phyloP scores from a whole-genome alignment of 2,329 filamentous ascomycete species.

The Alternaria infectoria region DNA sequence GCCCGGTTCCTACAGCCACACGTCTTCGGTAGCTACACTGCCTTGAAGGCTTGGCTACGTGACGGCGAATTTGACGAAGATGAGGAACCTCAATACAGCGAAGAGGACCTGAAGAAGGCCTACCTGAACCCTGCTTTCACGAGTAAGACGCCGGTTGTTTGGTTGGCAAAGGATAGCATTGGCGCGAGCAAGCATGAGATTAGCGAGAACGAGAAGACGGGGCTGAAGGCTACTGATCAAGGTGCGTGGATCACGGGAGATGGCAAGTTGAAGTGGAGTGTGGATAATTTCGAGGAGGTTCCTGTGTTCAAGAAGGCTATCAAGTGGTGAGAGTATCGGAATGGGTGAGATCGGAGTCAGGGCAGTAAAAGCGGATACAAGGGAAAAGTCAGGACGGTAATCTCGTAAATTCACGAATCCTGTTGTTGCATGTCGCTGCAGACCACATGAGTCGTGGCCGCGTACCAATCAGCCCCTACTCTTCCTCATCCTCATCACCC shows the following conservation, averaged over 20 bases:
- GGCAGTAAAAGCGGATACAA: neutral
- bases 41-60: constrained; percentile 42
- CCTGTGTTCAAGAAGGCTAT: constrained; percentile 41
- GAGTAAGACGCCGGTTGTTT: constrained; percentile 42
- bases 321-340: constrained; percentile 28
- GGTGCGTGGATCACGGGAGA: constrained; percentile 45
- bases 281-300: constrained; percentile 39
- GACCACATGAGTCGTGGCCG: neutral
- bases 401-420: neutral
- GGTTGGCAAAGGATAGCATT: constrained; percentile 42
- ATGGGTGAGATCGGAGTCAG: neutral
- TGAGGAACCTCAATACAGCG: constrained; percentile 40
- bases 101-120: constrained; percentile 43
- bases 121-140: constrained; percentile 45
- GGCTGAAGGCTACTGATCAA: constrained; percentile 37
- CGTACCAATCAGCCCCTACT: neutral
- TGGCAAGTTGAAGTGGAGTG: constrained; percentile 37
- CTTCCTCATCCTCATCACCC: neutral
- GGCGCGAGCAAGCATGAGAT: constrained; percentile 42
- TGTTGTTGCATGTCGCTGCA: neutral
- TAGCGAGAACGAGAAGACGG: constrained; percentile 36
- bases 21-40: constrained; percentile 42
- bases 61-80: constrained; percentile 41
- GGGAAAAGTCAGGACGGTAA: neutral
- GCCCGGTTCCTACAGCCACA: constrained; percentile 46